These are phyloP conservation scores for Quercus berberidifolia DNA, from an alignment of 306 rosid species.

Conservation along the genomic window DNA sequence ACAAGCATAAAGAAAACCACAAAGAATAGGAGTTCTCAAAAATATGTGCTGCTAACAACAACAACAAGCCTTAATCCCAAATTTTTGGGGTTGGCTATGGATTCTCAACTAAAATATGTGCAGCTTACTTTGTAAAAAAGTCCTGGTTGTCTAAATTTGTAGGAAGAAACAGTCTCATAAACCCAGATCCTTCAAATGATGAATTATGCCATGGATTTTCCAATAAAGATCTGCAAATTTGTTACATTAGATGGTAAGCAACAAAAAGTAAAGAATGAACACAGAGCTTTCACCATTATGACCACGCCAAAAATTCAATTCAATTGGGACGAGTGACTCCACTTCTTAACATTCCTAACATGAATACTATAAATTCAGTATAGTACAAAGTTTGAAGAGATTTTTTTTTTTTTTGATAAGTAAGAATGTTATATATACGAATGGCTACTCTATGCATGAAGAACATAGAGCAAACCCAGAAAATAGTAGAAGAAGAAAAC, in stretches of 20 bases:
- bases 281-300: not conserved
- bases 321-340: not conserved
- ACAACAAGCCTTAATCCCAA: too few relatives aligned
- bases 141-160: constrained; percentile 78
- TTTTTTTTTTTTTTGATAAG: not conserved
- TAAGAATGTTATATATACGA: too few relatives aligned
- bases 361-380: not conserved
- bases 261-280: constrained; percentile 10
- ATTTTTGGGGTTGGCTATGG: too few relatives aligned
- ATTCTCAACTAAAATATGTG: constrained; percentile 9
- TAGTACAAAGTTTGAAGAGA: not conserved
- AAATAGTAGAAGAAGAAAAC: too few relatives aligned
- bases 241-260: constrained; percentile 22
- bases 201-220: constrained; percentile 99
- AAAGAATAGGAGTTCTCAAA: constrained; percentile 17
- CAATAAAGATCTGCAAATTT: constrained; percentile 70
- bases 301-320: not conserved
- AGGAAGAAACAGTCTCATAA: constrained; percentile 92
- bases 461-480: too few relatives aligned
- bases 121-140: constrained; percentile 80
- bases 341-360: constrained; percentile 3
- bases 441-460: too few relatives aligned
- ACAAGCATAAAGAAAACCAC: constrained; percentile 19
- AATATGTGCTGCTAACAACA: constrained; percentile 51
- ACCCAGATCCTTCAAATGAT: constrained; percentile 96